These are phyloP conservation scores for Ogataea glucozyma DNA, from an alignment of 805 yeast genomes.

Conservation along the genomic window DNA sequence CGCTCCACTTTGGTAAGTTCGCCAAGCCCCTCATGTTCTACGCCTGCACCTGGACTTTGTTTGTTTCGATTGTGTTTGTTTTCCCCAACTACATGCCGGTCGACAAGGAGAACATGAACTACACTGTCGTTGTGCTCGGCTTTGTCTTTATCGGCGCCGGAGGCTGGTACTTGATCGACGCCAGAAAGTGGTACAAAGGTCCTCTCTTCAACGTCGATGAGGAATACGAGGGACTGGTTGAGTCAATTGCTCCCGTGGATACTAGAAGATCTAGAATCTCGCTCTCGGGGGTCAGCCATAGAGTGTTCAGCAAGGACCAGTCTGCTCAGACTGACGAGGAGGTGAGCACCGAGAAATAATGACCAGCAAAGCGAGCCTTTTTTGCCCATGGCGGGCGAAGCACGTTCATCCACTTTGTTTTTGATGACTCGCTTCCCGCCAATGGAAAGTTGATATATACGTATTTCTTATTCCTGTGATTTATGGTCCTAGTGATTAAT, in stretches of 20 bases:
- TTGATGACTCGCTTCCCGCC: not conserved
- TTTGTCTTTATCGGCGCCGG: slow-evolving; percentile 38
- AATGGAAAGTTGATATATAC: not conserved
- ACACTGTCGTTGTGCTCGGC: slow-evolving; percentile 53
- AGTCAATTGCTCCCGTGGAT: slow-evolving; percentile 16
- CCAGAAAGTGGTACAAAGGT: slow-evolving; percentile 57
- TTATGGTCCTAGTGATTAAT: no score
- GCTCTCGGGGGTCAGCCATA: slow-evolving; percentile 1
- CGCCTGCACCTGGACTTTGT: slow-evolving; percentile 47
- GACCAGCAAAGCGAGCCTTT: not conserved
- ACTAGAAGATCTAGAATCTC: slow-evolving; percentile 4
- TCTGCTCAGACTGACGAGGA: slow-evolving; percentile 1
- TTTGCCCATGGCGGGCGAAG: no score
- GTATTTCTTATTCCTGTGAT: not conserved
- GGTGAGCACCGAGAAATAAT: slow-evolving; percentile 2
- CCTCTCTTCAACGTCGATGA: slow-evolving; percentile 50
- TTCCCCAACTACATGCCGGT: slow-evolving; percentile 54
- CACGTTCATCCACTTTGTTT: not conserved
- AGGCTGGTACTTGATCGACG: slow-evolving; percentile 49
- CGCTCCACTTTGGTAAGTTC: slow-evolving; percentile 46
- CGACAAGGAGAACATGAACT: slow-evolving; percentile 49
- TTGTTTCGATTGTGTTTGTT: slow-evolving; percentile 48
- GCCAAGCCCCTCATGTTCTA: slow-evolving; percentile 43
- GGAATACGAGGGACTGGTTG: slow-evolving; percentile 27
- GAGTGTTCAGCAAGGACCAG: not conserved